Conservation (phyloP, 176 grass and related monocot genomes). For the Puccinellia tenuiflora region DNA sequence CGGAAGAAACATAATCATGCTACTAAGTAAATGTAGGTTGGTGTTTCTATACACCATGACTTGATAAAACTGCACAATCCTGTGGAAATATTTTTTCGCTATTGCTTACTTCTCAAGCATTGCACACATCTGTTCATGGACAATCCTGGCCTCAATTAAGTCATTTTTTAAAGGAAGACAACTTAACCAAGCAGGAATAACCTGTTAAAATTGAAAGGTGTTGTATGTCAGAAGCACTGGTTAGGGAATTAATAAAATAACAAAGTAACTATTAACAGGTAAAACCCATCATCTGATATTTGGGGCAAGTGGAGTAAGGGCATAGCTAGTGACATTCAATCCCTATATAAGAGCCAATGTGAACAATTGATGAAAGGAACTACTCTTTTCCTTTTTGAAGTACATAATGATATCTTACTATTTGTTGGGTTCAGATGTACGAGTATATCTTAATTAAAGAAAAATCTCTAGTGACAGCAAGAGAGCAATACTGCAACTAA, state of each 20-base stretch:
- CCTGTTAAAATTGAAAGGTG: conserved; percentile 33
- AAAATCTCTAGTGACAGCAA: background rate
- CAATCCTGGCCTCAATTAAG: conserved; percentile 76
- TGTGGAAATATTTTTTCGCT: background rate
- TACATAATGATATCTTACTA: background rate
- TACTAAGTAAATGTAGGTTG: background rate
- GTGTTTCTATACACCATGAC: background rate
- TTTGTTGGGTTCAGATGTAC: background rate
- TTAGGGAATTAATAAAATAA: conserved; percentile 9
- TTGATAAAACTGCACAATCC: conserved; percentile 7
- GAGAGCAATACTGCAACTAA: background rate
- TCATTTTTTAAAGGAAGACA: conserved; percentile 74
- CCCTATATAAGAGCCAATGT: background rate
- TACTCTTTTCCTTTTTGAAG: background rate
- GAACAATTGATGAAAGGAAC: background rate
- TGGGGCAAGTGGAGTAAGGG: background rate
- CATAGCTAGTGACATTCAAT: background rate
- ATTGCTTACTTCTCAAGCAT: conserved; percentile 76
- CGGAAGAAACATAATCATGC: background rate
- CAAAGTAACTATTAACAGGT: background rate
- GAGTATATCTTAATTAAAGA: background rate
- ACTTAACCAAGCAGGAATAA: conserved; percentile 65
- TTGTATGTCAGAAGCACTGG: background rate
- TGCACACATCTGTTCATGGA: conserved; percentile 62
- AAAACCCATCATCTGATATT: background rate